Percentiles rank a stretch among this genome's conserved stretches.
These are phyloP conservation scores for Phylloporus sp. DNA, from an alignment of 768 basidiomycete genomes.

Conservation along the genomic window DNA sequence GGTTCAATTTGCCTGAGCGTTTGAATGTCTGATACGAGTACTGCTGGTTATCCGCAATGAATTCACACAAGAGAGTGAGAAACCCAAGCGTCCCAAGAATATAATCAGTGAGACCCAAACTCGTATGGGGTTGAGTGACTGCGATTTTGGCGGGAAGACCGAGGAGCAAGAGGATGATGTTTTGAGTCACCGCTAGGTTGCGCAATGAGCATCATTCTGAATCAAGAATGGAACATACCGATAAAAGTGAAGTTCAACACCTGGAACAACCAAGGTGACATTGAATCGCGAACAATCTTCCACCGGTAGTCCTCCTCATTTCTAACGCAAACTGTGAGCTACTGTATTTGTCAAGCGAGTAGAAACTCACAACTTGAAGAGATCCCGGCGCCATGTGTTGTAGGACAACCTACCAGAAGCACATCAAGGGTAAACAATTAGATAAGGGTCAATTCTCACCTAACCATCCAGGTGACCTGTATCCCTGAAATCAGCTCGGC, in stretches of 20 bases:
- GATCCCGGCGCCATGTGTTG: conserved; percentile 80
- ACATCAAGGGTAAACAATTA: conserved; percentile 21
- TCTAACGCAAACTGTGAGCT: conserved; percentile 32
- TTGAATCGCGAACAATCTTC: conserved; percentile 63
- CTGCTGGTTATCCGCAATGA: conserved; percentile 89
- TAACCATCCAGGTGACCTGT: conserved; percentile 57
- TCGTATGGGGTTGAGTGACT: conserved; percentile 48
- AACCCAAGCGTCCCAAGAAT: conserved; percentile 58
- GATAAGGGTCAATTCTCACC: conserved; percentile 31
- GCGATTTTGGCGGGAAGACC: conserved; percentile 59
- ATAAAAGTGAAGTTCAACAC: conserved; percentile 67
- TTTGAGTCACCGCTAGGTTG: conserved; percentile 62
- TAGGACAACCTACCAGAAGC: conserved; percentile 54
- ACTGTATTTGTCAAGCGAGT: background rate
- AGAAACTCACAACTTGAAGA: conserved; percentile 61
- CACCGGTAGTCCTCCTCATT: conserved; percentile 93
- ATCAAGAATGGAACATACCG: conserved; percentile 35
- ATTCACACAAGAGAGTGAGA: conserved; percentile 61
- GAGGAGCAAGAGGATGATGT: conserved; percentile 72
- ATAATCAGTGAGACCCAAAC: conserved; percentile 58
- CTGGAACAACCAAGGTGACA: conserved; percentile 55
- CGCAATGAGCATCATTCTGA: background rate
- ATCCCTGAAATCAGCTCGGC: background rate
- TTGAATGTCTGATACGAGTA: conserved; percentile 83
- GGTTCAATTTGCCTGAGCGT: conserved; percentile 35